Conservation (phyloP, 306 rosid genomes). For the Argentina anserina region DNA sequence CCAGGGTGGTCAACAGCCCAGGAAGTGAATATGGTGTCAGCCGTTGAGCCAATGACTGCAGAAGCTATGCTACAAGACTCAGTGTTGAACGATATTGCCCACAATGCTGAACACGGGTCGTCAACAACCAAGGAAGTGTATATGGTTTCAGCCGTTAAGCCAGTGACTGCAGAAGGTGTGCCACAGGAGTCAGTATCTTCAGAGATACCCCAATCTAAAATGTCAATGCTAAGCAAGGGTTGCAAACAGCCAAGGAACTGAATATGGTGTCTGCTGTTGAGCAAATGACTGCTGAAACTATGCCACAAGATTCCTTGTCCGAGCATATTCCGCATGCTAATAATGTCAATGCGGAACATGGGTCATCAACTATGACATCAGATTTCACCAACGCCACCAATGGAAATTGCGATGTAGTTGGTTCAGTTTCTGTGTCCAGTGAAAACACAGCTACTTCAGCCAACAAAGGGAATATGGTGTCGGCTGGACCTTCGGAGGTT, state of each 20-base stretch:
- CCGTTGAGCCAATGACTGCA: neutral
- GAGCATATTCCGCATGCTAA: slow-evolving; percentile 6
- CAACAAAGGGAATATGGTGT: slow-evolving; percentile 22
- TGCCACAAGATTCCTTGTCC: slow-evolving; percentile 4
- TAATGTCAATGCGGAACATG: slow-evolving; percentile 24
- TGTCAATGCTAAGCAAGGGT: too few relatives aligned
- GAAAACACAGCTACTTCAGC: slow-evolving; percentile 18
- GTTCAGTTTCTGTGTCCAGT: slow-evolving; percentile 7
- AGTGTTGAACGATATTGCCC: slow-evolving; percentile 3
- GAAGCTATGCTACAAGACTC: neutral
- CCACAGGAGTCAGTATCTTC: slow-evolving; percentile 23
- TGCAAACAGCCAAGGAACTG: neutral
- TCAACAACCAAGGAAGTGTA: slow-evolving; percentile 19
- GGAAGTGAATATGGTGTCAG: neutral
- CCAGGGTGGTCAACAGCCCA: too few relatives aligned
- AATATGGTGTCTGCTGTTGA: neutral
- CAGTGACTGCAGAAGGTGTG: slow-evolving; percentile 19
- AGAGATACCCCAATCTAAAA: neutral
- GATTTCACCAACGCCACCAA: slow-evolving; percentile 21
- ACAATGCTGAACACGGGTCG: slow-evolving; percentile 24
- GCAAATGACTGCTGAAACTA: neutral
- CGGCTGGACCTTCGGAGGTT: neutral
- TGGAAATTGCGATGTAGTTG: slow-evolving; percentile 22
- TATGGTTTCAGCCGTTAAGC: too few relatives aligned
- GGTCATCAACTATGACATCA: slow-evolving; percentile 28